These are phyloP conservation scores for Hordeum vulgare DNA, from an alignment of 176 grass and related monocot genomes.

Conservation along the genomic window MorexV3_pseudomolecules_assembly NC_058518.1:258418005-258418504, in stretches of 20 bases:
- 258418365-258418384: constrained; percentile 55
- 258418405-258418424: constrained; percentile 15
- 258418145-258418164: constrained; percentile 73
- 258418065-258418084: constrained; percentile 67
- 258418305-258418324: constrained; percentile 21
- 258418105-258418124: constrained; percentile 42
- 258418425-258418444: background rate
- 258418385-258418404: constrained; percentile 1
- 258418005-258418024: constrained; percentile 54
- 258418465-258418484: background rate
- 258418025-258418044: constrained; percentile 37
- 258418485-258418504: background rate
- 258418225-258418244: constrained; percentile 60
- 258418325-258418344: constrained; percentile 28
- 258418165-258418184: constrained; percentile 57
- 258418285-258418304: constrained; percentile 36
- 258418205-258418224: constrained; percentile 77
- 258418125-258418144: constrained; percentile 61
- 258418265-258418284: constrained; percentile 57
- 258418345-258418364: constrained; percentile 25
- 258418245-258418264: constrained; percentile 80
- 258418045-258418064: constrained; percentile 87
- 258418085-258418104: constrained; percentile 24
- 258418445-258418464: background rate
- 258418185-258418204: constrained; percentile 58